Conservation (phyloP, 148 eudicot species). For the Tetragonia tetragonoides region DNA sequence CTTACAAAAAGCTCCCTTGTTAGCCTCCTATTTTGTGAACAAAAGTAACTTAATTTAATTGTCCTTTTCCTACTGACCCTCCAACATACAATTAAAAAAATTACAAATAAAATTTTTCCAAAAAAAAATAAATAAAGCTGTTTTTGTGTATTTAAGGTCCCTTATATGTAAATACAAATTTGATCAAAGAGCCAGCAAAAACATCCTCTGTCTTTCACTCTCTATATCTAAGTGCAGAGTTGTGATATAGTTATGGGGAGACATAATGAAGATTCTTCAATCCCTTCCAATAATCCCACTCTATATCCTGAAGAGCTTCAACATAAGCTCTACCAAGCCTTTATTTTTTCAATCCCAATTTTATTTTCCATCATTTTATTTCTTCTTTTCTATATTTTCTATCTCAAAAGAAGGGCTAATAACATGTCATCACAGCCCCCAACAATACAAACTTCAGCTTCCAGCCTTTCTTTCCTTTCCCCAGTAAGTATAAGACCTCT, state of each 20-base stretch:
- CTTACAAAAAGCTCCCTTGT: slow-evolving; percentile 17
- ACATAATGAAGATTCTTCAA: slow-evolving; percentile 23
- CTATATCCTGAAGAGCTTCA: slow-evolving; percentile 68
- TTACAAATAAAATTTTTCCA: background rate
- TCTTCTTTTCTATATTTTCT: slow-evolving; percentile 78
- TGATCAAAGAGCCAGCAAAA: background rate
- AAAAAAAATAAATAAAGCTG: background rate
- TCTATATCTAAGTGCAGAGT: background rate
- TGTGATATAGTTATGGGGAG: slow-evolving; percentile 25
- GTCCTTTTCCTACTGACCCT: slow-evolving; percentile 29
- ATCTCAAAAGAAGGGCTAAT: slow-evolving; percentile 64
- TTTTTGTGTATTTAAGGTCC: background rate
- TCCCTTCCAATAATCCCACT: slow-evolving; percentile 40
- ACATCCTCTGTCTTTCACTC: background rate
- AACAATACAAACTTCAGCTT: slow-evolving; percentile 25
- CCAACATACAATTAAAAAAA: background rate
- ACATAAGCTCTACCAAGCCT: slow-evolving; percentile 68
- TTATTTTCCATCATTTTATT: slow-evolving; percentile 73
- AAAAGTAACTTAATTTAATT: slow-evolving; percentile 13
- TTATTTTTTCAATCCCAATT: slow-evolving; percentile 82
- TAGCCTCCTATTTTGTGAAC: slow-evolving; percentile 20
- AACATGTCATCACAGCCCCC: slow-evolving; percentile 24
- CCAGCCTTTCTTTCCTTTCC: slow-evolving; percentile 22
- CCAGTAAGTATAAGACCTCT: slow-evolving; percentile 26
- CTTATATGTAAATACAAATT: background rate